Evolutionary conservation across 768 basidiomycete genomes (phyloP), one percentile per base, ranked within the genome.

Genomic region (Lentinula lateritia): DNA sequence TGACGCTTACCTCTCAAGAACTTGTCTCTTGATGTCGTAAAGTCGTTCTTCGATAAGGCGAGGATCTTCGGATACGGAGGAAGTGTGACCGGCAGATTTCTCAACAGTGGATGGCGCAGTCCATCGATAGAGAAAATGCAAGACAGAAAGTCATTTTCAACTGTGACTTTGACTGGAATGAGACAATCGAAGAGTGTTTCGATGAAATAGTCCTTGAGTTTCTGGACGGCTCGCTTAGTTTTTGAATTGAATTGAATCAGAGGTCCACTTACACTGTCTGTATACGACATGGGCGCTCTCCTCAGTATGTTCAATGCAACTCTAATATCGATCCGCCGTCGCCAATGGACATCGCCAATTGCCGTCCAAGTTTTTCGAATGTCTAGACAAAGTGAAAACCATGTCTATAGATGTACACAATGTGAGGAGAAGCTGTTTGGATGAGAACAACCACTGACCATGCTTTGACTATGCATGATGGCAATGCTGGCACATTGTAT

Each of bases 401-500:
- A 60, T 9, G 59, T 52, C 59, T 60, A 52, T 9, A n/a, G 8
- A 43, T n/a, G 32, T 58, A 6, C 12, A n/a, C 9, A 5, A n/a
- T 38, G 38, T 23, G 36, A 43, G 35, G 9, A 18, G 43, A 3
- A 41, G 36, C 16, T 13, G 6, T 6, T 54, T 23, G n/a, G 39
- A 54, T 9, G 16, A 20, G 20, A 20, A 12, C 18, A 9, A 15
- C 16, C 45, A 60, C 46, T 50, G 20, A 60, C 38, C 34, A 45
- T 43, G 45, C 20, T 60, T 39, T 60, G 46, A 12, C 48, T 84
- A 83, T 64, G 82, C 8, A 32, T 41, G n/a, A 89, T 80, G 15
- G 86, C 66, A 16, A 92, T 78, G 60, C 78, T 78, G 0, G 83
- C 85, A 65, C 88, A 92, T 5, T 86, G 83, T 6, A 89, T 76